A percentile compares a stretch with the other conserved stretches of the same genome.
Evolutionary conservation across 495 filamentous ascomycete genomes (phyloP).

Genomic region (Poronia punctata): DNA sequence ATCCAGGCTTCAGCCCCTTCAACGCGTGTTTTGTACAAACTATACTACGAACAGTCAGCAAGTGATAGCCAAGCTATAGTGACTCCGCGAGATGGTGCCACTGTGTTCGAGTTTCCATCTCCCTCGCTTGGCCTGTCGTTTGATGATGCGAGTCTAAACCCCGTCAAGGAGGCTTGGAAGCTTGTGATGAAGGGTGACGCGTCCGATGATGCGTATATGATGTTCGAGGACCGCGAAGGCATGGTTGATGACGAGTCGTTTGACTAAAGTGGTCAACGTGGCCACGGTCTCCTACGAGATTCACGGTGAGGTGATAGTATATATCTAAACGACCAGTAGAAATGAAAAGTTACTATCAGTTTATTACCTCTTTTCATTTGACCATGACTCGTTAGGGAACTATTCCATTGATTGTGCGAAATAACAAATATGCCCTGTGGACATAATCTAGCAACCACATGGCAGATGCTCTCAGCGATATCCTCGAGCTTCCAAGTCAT

Average conservation of each 20-base stretch:
- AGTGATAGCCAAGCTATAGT: conserved; percentile 15
- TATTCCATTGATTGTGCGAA: no score
- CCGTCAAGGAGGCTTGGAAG: conserved; percentile 59
- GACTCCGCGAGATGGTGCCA: conserved; percentile 11
- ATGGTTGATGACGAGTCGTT: conserved; percentile 39
- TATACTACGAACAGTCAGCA: conserved; percentile 54
- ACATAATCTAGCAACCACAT: no score
- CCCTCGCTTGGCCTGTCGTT: conserved; percentile 57
- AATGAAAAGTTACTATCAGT: no score
- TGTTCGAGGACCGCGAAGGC: conserved; percentile 49
- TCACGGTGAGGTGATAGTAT: no score
- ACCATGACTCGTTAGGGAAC: no score
- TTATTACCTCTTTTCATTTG: no score
- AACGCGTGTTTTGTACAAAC: conserved; percentile 45
- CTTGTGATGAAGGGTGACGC: conserved; percentile 48
- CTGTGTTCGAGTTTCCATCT: conserved; percentile 43
- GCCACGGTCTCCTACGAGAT: no score
- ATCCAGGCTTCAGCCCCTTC: conserved; percentile 33
- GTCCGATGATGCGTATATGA: conserved; percentile 54
- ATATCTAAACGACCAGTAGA: no score
- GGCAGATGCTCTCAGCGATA: no score
- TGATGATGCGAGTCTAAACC: conserved; percentile 56
- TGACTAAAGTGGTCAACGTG: conserved; percentile 9
- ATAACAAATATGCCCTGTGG: no score
- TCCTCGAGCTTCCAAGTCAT: no score